These are phyloP conservation scores for Fusarium odoratissimum DNA, from an alignment of 2,329 filamentous ascomycete species.

Conservation along the genomic window DNA sequence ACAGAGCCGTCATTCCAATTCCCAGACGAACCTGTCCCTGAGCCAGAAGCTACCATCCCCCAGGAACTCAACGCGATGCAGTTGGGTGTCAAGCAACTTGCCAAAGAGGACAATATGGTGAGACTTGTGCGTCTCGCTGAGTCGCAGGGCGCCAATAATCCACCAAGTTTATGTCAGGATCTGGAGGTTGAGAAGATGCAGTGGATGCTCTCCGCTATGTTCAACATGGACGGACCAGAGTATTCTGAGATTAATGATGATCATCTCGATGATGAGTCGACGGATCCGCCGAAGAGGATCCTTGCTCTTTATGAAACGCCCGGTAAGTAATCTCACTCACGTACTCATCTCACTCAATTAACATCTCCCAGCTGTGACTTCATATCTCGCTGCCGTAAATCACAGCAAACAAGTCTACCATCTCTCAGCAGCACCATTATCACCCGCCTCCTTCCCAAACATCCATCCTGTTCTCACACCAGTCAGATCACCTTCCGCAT, in stretches of 20 bases:
- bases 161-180: slow-evolving; percentile 3
- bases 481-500: slow-evolving; percentile 50
- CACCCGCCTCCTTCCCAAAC: slow-evolving; percentile 53
- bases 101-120: slow-evolving; percentile 13
- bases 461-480: slow-evolving; percentile 55
- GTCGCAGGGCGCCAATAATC: neutral
- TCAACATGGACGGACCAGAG: slow-evolving; percentile 51
- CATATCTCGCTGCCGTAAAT: slow-evolving; percentile 26
- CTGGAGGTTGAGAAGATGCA: slow-evolving; percentile 65
- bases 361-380: slow-evolving; percentile 13
- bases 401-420: slow-evolving; percentile 29
- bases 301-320: slow-evolving; percentile 33
- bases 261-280: slow-evolving; percentile 42
- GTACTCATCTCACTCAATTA: neutral
- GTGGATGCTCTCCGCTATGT: slow-evolving; percentile 71
- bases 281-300: slow-evolving; percentile 16
- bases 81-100: slow-evolving; percentile 5
- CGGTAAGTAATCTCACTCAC: neutral
- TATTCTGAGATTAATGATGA: neutral
- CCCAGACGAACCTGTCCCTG: neutral
- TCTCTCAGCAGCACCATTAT: slow-evolving; percentile 28
- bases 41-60: neutral
- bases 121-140: slow-evolving; percentile 21
- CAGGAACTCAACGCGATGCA: slow-evolving; percentile 20
- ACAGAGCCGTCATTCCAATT: slow-evolving; percentile 11